Percentiles rank a stretch among this genome's conserved stretches.
phyloP scores from a whole-genome alignment of 2,329 filamentous ascomycete species.

The Nigrograna mackinnonii region DNA sequence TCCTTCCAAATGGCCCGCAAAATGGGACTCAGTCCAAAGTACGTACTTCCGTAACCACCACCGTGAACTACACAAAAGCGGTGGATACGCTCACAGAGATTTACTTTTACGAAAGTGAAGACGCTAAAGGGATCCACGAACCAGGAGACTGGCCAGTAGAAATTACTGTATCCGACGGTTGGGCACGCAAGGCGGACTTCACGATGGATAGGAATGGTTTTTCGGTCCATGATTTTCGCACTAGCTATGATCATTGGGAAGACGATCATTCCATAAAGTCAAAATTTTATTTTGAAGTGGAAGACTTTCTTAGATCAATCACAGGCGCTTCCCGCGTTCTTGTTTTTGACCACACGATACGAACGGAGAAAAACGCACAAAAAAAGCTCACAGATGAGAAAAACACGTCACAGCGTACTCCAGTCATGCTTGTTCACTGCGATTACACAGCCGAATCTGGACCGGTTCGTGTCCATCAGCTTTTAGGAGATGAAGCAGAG shows the following conservation, averaged over 20 bases:
- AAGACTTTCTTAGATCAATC: conserved; percentile 50
- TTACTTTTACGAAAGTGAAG: conserved; percentile 45
- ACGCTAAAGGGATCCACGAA: conserved; percentile 45
- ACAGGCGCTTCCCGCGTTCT: conserved; percentile 49
- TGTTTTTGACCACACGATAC: conserved; percentile 57
- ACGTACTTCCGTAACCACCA: conserved; percentile 38
- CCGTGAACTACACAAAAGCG: conserved; percentile 52
- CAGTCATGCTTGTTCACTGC: conserved; percentile 56
- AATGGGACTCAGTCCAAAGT: neutral
- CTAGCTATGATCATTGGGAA: conserved; percentile 42
- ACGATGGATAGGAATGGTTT: conserved; percentile 52
- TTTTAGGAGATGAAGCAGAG: conserved; percentile 49
- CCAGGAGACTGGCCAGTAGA: conserved; percentile 44
- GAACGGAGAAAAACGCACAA: conserved; percentile 37
- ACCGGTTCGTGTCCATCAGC: conserved; percentile 46
- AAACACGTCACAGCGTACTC: conserved; percentile 43
- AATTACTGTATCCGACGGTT: conserved; percentile 47
- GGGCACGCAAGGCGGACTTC: conserved; percentile 47
- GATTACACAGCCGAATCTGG: conserved; percentile 53
- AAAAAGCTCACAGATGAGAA: conserved; percentile 40
- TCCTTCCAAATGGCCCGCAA: conserved; percentile 10
- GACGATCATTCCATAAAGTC: conserved; percentile 46
- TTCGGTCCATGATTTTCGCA: conserved; percentile 46
- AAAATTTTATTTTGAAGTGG: conserved; percentile 52
- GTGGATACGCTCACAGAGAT: conserved; percentile 45